Base-by-base conservation (phyloP, 805 yeast species). In the Kodamaea kakaduensis region DNA sequence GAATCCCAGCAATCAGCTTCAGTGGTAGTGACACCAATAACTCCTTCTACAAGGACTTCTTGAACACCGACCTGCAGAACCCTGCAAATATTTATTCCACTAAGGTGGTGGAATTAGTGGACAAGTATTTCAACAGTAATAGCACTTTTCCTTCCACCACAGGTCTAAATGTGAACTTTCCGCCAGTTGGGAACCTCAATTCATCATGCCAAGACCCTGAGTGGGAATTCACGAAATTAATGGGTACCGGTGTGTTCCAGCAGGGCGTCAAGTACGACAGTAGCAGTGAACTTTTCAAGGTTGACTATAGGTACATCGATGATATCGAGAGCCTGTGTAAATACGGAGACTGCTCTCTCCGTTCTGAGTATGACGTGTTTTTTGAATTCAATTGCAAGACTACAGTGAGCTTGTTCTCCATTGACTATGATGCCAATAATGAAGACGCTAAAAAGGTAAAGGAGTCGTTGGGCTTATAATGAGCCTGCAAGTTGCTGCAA, bases 401-500 rank as follows among this genome's bases (percentile, higher is more conserved):
- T 15, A 48, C 77, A 4, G 59, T 74, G 40, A 56, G 73, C 30
- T 60, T 64, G n/a, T 73, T 73, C 56, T 58, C 71, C 19, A 55
- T 71, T 45, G 81, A 74, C 49, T 54, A 60, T 42, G 74, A 67
- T 47, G 71, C 73, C 19, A 49, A 45, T 32, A 19, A 38, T 9
- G 40, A 39, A 14, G 45, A 51, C 17, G 42, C 51, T 23, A 29
- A 40, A 14, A 40, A 38, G 32, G 54, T 50, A n/a, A 16, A 32
- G 10, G 29, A 13, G 15, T 6, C 18, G 5, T 14, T 34, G 9
- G 19, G 21, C 3, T 17, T 34, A 5, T 26, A 16, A 34, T 5
- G 4, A n/a, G n/a, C n/a, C n/a, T n/a, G n/a, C n/a, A n/a, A n/a
- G n/a, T n/a, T n/a, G n/a, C n/a, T n/a, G n/a, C n/a, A n/a, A n/a